Evolutionary conservation across 768 basidiomycete genomes (phyloP), one percentile per base, ranked within the genome.

Genomic region (Boletellus ananas): DNA sequence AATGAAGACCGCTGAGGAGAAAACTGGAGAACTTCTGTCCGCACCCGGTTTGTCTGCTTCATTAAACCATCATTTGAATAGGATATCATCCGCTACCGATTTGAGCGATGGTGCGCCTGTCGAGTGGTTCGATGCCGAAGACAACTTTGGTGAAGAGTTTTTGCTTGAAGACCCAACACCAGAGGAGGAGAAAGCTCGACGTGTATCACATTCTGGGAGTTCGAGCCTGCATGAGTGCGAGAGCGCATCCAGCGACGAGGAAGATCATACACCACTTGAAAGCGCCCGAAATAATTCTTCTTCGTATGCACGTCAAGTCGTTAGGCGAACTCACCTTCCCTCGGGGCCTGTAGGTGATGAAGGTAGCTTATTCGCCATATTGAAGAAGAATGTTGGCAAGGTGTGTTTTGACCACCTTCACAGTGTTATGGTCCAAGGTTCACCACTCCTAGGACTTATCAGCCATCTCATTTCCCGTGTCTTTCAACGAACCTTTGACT

Each of bases 331-430:
- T 3, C 71, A 70, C 35, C 70, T 90, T 42, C 87, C 88, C 16
- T 77, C 79, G 17, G 74, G 75, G 6, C 74, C 80, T 14, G 72
- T 79, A 20, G 80, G 78, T 3, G 90, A 92, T 46, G 88, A 93
- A 69, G 87, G 88, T 10, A 90, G 89, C 61, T 70, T 93, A 33
- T 90, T 92, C 59, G 71, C 85, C 1, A 82, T 93, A 29, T 69
- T 94, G 40, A 90, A 90, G 72, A 92, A 90, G 71, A 93, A 90
- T 59, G 84, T 93, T 41, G 90, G 90, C 45, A 92, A 91, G 75
- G 90, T 89, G 45, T 17, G 65, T 49, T 29, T 12, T 49, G 47
- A 33, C 27, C 45, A 47, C 23, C 33, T 25, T 49, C 6, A 11
- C 29, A 7, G 20, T 39, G 36, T 40, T 41, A 12, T 20, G 18